These are phyloP conservation scores for Botrytis galanthina DNA, from an alignment of 2,329 filamentous ascomycete genomes.

Conservation along the genomic window DNA sequence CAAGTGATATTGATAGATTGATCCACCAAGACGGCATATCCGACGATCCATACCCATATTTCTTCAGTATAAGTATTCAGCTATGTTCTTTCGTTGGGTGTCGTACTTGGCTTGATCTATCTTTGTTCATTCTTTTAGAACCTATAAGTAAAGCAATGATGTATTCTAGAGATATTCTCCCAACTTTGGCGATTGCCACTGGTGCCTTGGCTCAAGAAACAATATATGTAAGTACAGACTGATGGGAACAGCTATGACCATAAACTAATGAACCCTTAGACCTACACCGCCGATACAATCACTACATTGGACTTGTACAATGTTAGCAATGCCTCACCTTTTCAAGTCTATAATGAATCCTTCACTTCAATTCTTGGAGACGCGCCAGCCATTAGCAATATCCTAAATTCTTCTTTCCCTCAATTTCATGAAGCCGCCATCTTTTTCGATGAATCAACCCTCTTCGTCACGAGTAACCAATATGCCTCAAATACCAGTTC, in stretches of 20 bases:
- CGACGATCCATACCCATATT: not conserved
- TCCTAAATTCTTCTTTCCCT: slow-evolving; percentile 47
- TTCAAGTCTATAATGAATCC: slow-evolving; percentile 50
- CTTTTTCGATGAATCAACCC: slow-evolving; percentile 45
- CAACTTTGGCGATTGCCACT: not conserved
- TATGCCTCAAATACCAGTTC: slow-evolving; percentile 41
- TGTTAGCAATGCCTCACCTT: slow-evolving; percentile 25
- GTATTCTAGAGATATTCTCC: not conserved
- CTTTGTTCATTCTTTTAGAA: not conserved
- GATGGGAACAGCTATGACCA: not conserved
- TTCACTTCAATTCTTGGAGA: slow-evolving; percentile 51
- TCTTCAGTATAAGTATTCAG: slow-evolving; percentile 7
- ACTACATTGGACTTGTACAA: slow-evolving; percentile 16
- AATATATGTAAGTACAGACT: slow-evolving; percentile 9
- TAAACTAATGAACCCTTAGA: slow-evolving; percentile 7
- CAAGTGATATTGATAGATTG: not conserved
- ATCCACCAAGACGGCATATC: not conserved
- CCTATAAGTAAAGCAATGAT: not conserved
- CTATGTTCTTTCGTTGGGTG: not conserved
- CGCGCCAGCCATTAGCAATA: slow-evolving; percentile 3
- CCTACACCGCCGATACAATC: slow-evolving; percentile 9
- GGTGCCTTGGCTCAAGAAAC: slow-evolving; percentile 14
- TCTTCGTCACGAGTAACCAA: slow-evolving; percentile 47
- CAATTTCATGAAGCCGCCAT: slow-evolving; percentile 56
- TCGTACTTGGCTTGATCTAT: not conserved